Conservation (phyloP, 352 stramenopile genomes). For the Phytophthora fragariae region DNA sequence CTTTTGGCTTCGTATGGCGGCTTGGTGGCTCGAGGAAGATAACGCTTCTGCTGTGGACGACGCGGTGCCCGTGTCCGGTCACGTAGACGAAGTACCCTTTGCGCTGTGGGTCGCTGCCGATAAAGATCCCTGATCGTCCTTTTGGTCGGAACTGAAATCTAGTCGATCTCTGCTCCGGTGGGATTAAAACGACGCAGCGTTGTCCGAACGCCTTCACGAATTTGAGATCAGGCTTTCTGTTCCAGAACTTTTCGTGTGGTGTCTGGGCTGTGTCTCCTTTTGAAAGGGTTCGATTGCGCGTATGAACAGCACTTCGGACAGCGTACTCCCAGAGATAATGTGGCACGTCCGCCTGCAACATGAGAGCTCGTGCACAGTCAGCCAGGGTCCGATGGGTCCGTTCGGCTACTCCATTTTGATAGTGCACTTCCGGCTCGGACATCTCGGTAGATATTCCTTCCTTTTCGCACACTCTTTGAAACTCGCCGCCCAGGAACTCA, state of each 20-base stretch:
- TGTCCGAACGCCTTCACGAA: slow-evolving; percentile 7
- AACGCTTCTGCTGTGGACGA: slow-evolving; percentile 16
- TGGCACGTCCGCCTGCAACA: too few relatives aligned
- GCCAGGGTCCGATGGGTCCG: too few relatives aligned
- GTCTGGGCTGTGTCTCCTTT: neutral
- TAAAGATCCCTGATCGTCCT: slow-evolving; percentile 5
- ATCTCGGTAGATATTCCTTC: too few relatives aligned
- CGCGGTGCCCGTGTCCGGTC: neutral
- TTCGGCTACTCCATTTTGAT: too few relatives aligned
- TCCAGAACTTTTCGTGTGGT: slow-evolving; percentile 16
- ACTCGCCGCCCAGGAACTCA: neutral
- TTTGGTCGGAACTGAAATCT: slow-evolving; percentile 11
- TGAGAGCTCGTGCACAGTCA: too few relatives aligned
- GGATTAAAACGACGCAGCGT: slow-evolving; percentile 11
- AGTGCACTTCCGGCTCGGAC: too few relatives aligned
- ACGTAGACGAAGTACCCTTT: slow-evolving; percentile 29
- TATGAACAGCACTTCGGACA: too few relatives aligned
- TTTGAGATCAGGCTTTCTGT: slow-evolving; percentile 17
- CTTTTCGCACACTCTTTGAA: too few relatives aligned
- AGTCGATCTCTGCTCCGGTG: neutral
- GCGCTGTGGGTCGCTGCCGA: slow-evolving; percentile 17
- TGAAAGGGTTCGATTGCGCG: neutral
- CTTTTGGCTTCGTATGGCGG: too few relatives aligned
- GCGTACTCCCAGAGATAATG: too few relatives aligned
- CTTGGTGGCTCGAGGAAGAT: slow-evolving; percentile 11